Evolutionary conservation across 306 rosid genomes (phyloP), one percentile per base, ranked within the genome.

Genomic region (Dryas octopetala): DNA sequence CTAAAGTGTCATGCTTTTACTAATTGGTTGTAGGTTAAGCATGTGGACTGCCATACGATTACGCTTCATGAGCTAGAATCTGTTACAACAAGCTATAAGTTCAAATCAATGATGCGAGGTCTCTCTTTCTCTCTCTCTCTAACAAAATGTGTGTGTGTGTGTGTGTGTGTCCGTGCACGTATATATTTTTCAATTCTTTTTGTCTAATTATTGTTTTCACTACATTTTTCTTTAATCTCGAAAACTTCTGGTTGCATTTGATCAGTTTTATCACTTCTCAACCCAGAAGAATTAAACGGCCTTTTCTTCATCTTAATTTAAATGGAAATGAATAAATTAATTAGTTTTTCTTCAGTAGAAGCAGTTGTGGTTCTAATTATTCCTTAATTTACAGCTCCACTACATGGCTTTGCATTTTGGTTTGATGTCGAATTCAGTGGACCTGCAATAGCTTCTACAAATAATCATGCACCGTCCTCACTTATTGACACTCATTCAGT

Each of bases 71-170:
- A 95, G 87, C 91, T 95, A 61, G 96, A 95, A 79, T 79, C 91
- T 69, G 96, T 95, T 67, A 82, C 93, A 48, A 71, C 92, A 66
- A 83, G 78, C 72, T 92, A 79, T 83, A 84, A 83, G 77, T 92
- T 95, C 91, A 95, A 90, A 69, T 95, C 99, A 45, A 95, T 95
- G 97, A 92, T 95, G 97, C 91, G 99, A 85, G 99, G 99, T 95
- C 77, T 75, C 59, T 62, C 72, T 78, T 53, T 71, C 70, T 55
- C 46, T 73, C 55, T 72, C 43, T 43, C 17, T 23, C 23, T 23
- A 23, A 23, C 23, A 23, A 23, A 23, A 23, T 83, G 5, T 49
- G 43, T 38, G 26, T n/a, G 41, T 72, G 51, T 83, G 5, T 49
- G 43, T 38, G 26, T n/a, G 41, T 72, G 51, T 72, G 62, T 15